Base-by-base conservation (phyloP, 2,329 filamentous ascomycete species). In the Nothopassalora personata region DNA sequence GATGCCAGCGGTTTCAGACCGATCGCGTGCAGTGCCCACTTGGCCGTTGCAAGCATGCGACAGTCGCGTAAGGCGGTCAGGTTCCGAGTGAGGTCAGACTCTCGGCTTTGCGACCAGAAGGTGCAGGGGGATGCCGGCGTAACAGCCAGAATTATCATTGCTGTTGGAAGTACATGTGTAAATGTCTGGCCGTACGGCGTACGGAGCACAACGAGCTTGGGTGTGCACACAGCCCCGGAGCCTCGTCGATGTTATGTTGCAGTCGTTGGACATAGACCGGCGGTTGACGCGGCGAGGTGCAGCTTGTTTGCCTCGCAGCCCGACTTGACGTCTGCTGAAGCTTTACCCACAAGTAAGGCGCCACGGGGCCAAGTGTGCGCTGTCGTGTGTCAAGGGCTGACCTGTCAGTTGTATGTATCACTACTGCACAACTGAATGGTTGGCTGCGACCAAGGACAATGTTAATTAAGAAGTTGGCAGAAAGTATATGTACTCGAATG, bases 221-320 rank as follows among this genome's bases (percentile, higher is more conserved):
- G 13, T 43, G 39, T 18, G 18, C 28, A 33, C 27, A 11, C 15
- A 51, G 27, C 30, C 27, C n/a, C 49, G 23, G 33, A 51, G 47
- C 31, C 47, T 56, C 47, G 54, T 45, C 23, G 19, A n/a, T 30
- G 30, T 36, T 43, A 27, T 39, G 55, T 15, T 30, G 46, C 27
- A 11, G 30, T 39, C 19, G 52, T 57, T 57, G 47, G 55, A 10
- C 18, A 45, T 18, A 46, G 3, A 48, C 43, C 39, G 34, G 39
- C 30, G 43, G 53, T 34, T 28, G 34, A 19, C 13, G 19, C 33
- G 33, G 47, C 47, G 46, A 43, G 18, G 31, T 59, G 57, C 57
- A 59, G 57, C 39, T 53, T 53, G 53, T 56, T 59, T 56, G 53
- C 53, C 34, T 50, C 31, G 50, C 56, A 18, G 57, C 57, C 47